Evolutionary conservation across 495 filamentous ascomycete genomes (phyloP), one percentile per base, ranked within the genome.

Genomic region (Hypomontagnella submonticulosa): DNA sequence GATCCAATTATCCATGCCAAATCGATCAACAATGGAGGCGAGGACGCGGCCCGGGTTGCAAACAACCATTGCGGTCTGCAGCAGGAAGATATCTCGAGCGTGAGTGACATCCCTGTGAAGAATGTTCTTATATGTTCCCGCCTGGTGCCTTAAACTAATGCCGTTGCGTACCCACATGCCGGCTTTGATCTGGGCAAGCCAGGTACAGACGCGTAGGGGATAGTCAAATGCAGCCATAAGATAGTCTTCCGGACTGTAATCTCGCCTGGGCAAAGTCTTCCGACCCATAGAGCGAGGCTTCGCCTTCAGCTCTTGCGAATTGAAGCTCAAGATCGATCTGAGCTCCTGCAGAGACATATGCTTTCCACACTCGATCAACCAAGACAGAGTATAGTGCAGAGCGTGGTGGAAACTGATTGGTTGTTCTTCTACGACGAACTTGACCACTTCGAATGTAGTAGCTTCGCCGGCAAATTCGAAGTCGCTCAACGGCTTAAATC

Each of bases 111-210:
- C 94, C 59, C 95, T 84, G 64, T 93, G 90, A 1, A 85, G 84
- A 36, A 97, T 91, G 40, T 91, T 92, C 44, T 92, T 88, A 70
- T 98, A 98, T 10, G 92, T 93, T 12, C 90, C 89, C 76, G 92
- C 92, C 73, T 99, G 95, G 73, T 99, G 95, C 11, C 92, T 88
- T 43, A 99, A 85, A 73, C 93, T 97, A 66, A 97, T 87, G 7
- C 95, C 95, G 71, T 99, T 99, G 33, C 95, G 88, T 37, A 99
- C 96, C 95, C 95, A 99, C 90, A 97, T 95, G 12, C 91, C 90
- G 3, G 93, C 92, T 74, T 96, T 96, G 88, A 98, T 98, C 78
- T 99, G 96, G 1, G 94, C 90, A 16, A 99, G 80, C 95, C 95
- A 99, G 8, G 91, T 92, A 75, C 92, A 97, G 3, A 97, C 92